phyloP scores from a whole-genome alignment of 1,139 yeast genomes.

The Diutina scorzettiae region DNA sequence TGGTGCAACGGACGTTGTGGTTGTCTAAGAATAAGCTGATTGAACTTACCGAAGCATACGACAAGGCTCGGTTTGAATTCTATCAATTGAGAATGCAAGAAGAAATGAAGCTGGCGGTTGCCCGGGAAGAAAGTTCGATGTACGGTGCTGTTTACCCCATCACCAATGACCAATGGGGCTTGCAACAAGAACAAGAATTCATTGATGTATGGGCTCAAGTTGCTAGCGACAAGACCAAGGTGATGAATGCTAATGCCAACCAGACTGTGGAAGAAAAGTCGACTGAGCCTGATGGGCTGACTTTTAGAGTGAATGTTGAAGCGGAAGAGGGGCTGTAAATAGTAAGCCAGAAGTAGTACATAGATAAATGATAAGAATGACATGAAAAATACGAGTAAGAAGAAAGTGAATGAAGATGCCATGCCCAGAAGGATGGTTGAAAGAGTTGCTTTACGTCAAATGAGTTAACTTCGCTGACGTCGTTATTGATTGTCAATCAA shows the following conservation, averaged over 20 bases:
- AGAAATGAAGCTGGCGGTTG: slow-evolving; percentile 63
- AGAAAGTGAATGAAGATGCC: too few relatives aligned
- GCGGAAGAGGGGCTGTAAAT: background rate
- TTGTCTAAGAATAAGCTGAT: slow-evolving; percentile 29
- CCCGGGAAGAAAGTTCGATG: slow-evolving; percentile 78
- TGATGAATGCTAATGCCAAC: slow-evolving; percentile 12
- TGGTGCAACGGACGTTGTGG: slow-evolving; percentile 82
- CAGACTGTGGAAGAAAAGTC: background rate
- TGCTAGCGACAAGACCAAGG: slow-evolving; percentile 50
- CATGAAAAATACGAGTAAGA: background rate
- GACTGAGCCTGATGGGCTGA: background rate
- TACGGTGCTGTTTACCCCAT: slow-evolving; percentile 65
- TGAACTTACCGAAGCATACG: slow-evolving; percentile 58
- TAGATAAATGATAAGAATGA: background rate
- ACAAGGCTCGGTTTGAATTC: slow-evolving; percentile 77
- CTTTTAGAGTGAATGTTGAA: background rate
- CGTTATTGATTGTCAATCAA: too few relatives aligned
- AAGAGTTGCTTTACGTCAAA: too few relatives aligned
- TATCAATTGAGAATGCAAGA: slow-evolving; percentile 77
- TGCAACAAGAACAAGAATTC: slow-evolving; percentile 56
- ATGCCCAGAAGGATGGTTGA: too few relatives aligned
- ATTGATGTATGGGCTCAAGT: slow-evolving; percentile 64
- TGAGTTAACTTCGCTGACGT: too few relatives aligned
- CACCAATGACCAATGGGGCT: slow-evolving; percentile 39
- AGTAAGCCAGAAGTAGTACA: too few relatives aligned